Evolutionary conservation across 2,329 filamentous ascomycete genomes (phyloP).

Genomic region (Lasiodiplodia gonubiensis): DNA sequence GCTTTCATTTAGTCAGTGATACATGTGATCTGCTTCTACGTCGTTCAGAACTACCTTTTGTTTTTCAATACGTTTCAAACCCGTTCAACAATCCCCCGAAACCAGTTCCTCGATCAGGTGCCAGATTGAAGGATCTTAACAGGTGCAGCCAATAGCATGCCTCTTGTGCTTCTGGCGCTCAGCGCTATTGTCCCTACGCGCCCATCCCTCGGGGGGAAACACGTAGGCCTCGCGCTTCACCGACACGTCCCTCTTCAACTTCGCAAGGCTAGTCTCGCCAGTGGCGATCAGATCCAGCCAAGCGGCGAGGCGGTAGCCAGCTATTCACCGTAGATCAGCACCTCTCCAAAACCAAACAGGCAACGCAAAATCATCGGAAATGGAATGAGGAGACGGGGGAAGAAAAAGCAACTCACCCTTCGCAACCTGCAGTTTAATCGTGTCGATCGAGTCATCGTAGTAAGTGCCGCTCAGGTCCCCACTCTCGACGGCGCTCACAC

Average conservation of each 20-base stretch:
- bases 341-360: neutral
- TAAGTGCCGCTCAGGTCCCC: constrained; percentile 47
- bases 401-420: constrained; percentile 41
- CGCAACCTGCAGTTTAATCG: constrained; percentile 51
- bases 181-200: constrained; percentile 5
- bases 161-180: constrained; percentile 23
- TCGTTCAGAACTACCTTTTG: neutral
- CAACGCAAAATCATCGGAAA: neutral
- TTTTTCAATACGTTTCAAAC: neutral
- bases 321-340: constrained; percentile 16
- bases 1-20: too few relatives aligned
- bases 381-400: neutral
- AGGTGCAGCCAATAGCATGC: constrained; percentile 22
- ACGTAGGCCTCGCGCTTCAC: constrained; percentile 5
- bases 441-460: constrained; percentile 45
- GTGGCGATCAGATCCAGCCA: constrained; percentile 45
- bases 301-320: constrained; percentile 44
- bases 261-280: constrained; percentile 28
- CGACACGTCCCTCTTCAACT: constrained; percentile 16
- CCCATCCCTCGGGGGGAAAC: constrained; percentile 14
- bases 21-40: too few relatives aligned
- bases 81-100: neutral
- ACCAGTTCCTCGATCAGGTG: neutral
- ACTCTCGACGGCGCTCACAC: constrained; percentile 42
- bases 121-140: neutral